A percentile compares a stretch with the other conserved stretches of the same genome.
Evolutionary conservation across 352 stramenopile genomes (phyloP).

Genomic region (Blastocystis sp.): DNA sequence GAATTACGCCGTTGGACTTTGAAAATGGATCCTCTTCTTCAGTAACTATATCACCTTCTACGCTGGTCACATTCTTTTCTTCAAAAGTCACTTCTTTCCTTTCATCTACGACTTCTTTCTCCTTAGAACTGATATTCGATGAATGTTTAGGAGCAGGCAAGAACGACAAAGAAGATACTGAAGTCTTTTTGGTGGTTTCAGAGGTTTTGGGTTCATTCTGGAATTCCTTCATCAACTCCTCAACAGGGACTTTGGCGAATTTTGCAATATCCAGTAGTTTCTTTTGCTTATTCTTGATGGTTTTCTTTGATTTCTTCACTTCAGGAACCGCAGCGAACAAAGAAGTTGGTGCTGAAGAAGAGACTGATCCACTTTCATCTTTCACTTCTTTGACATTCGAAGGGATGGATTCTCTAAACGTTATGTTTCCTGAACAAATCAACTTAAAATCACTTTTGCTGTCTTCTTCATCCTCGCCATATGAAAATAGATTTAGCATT

Average conservation of each 20-base stretch:
- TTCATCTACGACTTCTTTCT: no score
- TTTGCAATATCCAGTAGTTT: background rate
- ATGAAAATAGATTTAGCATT: conserved; percentile 53
- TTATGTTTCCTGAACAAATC: background rate
- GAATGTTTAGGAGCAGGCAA: background rate
- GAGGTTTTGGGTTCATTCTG: background rate
- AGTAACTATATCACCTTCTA: background rate
- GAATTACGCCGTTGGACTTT: background rate
- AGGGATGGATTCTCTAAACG: background rate
- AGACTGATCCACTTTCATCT: background rate
- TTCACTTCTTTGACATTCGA: background rate
- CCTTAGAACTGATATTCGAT: no score
- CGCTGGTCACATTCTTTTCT: background rate
- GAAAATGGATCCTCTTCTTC: background rate
- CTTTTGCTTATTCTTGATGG: background rate
- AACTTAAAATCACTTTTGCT: background rate
- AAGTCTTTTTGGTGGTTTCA: background rate
- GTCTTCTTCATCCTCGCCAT: conserved; percentile 12
- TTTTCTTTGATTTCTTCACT: background rate
- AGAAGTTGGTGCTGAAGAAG: background rate
- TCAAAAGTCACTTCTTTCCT: no score
- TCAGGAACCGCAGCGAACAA: background rate
- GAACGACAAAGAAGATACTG: background rate
- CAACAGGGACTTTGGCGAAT: background rate
- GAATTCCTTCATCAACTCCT: background rate